Percentiles rank a stretch among this genome's conserved stretches.
Conservation (phyloP, 768 basidiomycete genomes). For the Tylopilus vinaceipallidus region DNA sequence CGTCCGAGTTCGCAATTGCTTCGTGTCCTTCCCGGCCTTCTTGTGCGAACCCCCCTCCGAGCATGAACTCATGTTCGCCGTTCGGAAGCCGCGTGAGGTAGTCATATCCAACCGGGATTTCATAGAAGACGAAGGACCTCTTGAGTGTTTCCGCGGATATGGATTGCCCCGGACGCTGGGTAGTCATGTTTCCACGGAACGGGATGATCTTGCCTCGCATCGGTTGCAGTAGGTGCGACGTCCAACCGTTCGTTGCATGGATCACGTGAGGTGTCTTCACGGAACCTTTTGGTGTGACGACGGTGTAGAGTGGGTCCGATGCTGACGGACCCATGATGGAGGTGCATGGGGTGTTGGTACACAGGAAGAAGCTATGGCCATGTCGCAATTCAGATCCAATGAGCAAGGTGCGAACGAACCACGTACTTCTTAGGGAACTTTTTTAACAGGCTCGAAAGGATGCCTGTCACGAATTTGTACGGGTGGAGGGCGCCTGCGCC, state of each 20-base stretch:
- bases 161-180: constrained; percentile 52
- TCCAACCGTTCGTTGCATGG: constrained; percentile 86
- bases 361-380: constrained; percentile 51
- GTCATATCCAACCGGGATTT: constrained; percentile 45
- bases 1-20: constrained; percentile 40
- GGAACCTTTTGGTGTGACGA: constrained; percentile 60
- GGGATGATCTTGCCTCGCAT: constrained; percentile 66
- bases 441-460: constrained; percentile 51
- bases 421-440: constrained; percentile 47
- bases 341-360: constrained; percentile 61
- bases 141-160: constrained; percentile 34
- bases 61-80: constrained; percentile 52
- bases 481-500: constrained; percentile 65
- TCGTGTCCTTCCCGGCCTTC: constrained; percentile 30
- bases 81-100: constrained; percentile 64
- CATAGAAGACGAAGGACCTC: constrained; percentile 60
- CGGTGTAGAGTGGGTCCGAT: constrained; percentile 41
- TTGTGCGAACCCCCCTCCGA: constrained; percentile 55
- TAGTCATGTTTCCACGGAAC: constrained; percentile 58
- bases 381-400: neutral
- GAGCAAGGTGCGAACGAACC: neutral
- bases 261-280: constrained; percentile 63
- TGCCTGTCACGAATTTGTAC: constrained; percentile 65
- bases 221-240: constrained; percentile 63
- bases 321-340: constrained; percentile 38